Percentiles rank a stretch among this genome's conserved stretches.
phyloP scores from a whole-genome alignment of 169 alveolate genomes.

The Neospora caninum region DNA sequence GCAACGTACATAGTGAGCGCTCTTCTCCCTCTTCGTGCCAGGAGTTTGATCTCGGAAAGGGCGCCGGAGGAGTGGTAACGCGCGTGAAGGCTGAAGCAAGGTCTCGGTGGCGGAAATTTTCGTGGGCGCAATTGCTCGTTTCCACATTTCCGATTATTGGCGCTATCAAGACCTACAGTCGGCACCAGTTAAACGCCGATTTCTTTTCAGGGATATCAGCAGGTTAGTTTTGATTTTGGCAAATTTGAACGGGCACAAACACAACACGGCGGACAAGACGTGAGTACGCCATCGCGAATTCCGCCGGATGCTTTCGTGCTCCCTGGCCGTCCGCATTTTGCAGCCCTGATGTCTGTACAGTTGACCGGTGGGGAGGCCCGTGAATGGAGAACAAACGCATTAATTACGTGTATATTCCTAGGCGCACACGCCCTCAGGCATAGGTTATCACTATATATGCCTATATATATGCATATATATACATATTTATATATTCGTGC shows the following conservation, averaged over 20 bases:
- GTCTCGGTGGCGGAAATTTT: slow-evolving; percentile 26
- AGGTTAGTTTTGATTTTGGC: slow-evolving; percentile 31
- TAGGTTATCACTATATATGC: not conserved
- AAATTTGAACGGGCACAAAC: not conserved
- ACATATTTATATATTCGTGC: not conserved
- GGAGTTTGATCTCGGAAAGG: not conserved
- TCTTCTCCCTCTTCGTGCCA: not conserved
- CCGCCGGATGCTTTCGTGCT: not conserved
- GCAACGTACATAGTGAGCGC: no score
- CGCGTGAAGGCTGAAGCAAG: not conserved
- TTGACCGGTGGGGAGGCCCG: no score
- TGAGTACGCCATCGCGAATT: not conserved
- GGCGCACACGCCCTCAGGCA: not conserved
- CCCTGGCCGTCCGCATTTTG: no score
- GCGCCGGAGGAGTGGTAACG: not conserved
- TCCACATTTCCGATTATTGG: slow-evolving; percentile 56
- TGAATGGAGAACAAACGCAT: no score
- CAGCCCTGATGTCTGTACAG: no score
- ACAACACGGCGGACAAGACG: not conserved
- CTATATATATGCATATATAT: not conserved
- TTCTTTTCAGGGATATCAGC: slow-evolving; percentile 61
- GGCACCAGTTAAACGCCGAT: slow-evolving; percentile 51
- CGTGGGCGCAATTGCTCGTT: slow-evolving; percentile 15
- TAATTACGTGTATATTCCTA: not conserved
- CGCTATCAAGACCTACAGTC: slow-evolving; percentile 52